These are phyloP conservation scores for Tritrichomonas foetus DNA, from an alignment of 208 protist genomes.

Conservation along the genomic window DNA sequence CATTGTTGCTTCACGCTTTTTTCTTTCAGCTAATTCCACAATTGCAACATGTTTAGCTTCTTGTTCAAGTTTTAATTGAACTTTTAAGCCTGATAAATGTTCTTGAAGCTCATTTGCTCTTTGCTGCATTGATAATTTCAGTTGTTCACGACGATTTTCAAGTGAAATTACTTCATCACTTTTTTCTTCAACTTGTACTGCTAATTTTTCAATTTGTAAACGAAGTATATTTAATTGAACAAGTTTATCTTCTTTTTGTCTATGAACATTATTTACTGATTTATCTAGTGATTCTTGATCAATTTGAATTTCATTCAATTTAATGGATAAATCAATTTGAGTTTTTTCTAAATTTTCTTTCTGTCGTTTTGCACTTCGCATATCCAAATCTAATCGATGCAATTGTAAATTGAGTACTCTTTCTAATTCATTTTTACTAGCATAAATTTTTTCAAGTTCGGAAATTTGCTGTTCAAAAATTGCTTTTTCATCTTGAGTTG, in stretches of 20 bases:
- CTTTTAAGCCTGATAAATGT: neutral
- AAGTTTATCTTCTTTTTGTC: neutral
- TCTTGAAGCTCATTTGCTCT: neutral
- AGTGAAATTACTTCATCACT: conserved; percentile 21
- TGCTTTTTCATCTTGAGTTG: neutral
- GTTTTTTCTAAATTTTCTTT: neutral
- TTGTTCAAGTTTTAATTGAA: conserved; percentile 15
- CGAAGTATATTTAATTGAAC: neutral
- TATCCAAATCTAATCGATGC: neutral
- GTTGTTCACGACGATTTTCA: conserved; percentile 8
- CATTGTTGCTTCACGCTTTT: neutral
- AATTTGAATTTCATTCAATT: neutral
- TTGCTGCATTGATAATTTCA: neutral
- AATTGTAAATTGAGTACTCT: neutral
- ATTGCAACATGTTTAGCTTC: neutral
- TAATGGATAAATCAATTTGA: neutral
- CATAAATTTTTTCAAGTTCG: neutral
- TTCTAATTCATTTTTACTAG: neutral
- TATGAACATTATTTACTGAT: neutral
- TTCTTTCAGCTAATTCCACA: neutral
- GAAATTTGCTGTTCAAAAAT: neutral
- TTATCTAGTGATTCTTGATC: neutral
- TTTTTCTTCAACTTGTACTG: neutral
- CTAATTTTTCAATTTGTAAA: neutral
- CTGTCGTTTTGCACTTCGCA: neutral